A percentile compares a stretch with the other conserved stretches of the same genome.
Evolutionary conservation across 169 alveolate genomes (phyloP).

Genomic region (Plasmodium vivax): DNA sequence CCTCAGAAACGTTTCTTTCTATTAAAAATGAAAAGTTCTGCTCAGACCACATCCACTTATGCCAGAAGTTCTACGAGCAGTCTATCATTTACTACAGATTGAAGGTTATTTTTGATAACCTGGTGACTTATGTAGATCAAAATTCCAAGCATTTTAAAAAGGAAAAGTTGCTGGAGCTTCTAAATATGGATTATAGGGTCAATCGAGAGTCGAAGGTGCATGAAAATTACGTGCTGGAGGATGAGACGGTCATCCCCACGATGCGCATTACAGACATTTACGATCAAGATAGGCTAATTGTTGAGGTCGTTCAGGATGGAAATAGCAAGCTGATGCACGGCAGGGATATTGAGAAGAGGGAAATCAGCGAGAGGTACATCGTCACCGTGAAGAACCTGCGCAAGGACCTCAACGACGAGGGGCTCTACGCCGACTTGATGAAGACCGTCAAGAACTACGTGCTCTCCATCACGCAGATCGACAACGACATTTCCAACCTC

Average conservation of each 20-base stretch:
- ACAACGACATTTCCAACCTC: constrained; percentile 7
- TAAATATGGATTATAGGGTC: background rate
- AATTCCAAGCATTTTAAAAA: background rate
- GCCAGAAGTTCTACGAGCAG: constrained; percentile 38
- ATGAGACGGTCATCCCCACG: background rate
- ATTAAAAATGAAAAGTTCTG: constrained; percentile 10
- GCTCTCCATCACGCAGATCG: background rate
- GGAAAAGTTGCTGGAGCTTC: background rate
- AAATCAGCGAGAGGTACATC: background rate
- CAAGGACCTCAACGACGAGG: background rate
- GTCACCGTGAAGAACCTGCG: background rate
- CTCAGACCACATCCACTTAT: background rate
- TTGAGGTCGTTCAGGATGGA: background rate
- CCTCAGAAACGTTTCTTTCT: background rate
- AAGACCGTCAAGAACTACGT: constrained; percentile 1
- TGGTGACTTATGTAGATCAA: background rate
- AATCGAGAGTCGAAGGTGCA: background rate
- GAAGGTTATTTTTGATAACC: background rate
- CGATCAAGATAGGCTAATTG: background rate
- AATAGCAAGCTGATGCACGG: background rate
- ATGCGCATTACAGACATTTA: background rate
- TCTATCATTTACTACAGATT: background rate
- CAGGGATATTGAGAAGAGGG: background rate
- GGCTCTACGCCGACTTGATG: background rate
- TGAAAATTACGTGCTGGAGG: background rate